These are phyloP conservation scores for Bruguiera hainesii DNA, from an alignment of 441 rosid genomes.

Conservation along the genomic window DNA sequence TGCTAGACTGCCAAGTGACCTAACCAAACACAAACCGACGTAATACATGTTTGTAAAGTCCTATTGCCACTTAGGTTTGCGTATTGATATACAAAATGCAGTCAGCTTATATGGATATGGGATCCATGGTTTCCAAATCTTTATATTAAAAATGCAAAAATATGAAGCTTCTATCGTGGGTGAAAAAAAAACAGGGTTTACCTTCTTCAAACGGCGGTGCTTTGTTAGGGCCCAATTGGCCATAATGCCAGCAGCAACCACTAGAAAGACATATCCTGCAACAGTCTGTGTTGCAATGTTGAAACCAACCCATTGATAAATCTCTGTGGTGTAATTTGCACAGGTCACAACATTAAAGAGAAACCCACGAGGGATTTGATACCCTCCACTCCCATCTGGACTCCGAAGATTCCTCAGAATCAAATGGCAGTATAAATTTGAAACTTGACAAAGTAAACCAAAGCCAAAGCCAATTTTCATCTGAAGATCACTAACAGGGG, in stretches of 20 bases:
- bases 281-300: slow-evolving; percentile 86
- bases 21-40: no score
- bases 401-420: slow-evolving; percentile 72
- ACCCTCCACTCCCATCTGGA: slow-evolving; percentile 67
- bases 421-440: slow-evolving; percentile 84
- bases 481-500: slow-evolving; percentile 80
- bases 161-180: background rate
- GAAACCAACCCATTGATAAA: slow-evolving; percentile 96
- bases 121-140: no score
- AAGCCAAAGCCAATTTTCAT: slow-evolving; percentile 88
- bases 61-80: no score
- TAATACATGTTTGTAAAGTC: no score
- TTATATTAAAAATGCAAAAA: no score
- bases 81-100: no score
- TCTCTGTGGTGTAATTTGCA: slow-evolving; percentile 94
- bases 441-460: slow-evolving; percentile 67
- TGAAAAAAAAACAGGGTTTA: slow-evolving; percentile 20
- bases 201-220: slow-evolving; percentile 86
- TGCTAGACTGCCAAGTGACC: no score
- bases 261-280: slow-evolving; percentile 80
- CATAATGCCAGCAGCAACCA: slow-evolving; percentile 83
- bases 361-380: slow-evolving; percentile 89
- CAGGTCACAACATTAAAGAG: slow-evolving; percentile 90
- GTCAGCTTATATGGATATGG: no score
- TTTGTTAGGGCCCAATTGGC: slow-evolving; percentile 94